Evolutionary conservation across 805 yeast species (phyloP), one percentile per base, ranked within the genome.

Genomic region (Hanseniaspora lachancei): DNA sequence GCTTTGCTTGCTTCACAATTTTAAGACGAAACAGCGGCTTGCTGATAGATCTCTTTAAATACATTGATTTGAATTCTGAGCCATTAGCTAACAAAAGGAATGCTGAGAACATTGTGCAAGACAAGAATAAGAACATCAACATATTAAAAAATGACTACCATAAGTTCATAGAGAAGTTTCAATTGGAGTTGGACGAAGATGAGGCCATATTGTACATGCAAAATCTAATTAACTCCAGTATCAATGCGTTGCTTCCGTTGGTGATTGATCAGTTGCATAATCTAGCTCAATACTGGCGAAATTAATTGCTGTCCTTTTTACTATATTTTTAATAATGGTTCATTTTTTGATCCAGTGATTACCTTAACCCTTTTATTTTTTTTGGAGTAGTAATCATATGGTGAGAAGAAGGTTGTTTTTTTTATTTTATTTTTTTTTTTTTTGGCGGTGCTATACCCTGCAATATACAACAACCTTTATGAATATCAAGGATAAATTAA

Each of bases 261-360:
- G 96, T 95, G 18, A 93, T 93, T 55, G 99, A 93, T 65, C 80
- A 96, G 60, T 71, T 93, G 53, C 99, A 93, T 68, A 88, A 91
- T 69, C 75, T 93, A 66, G 97, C 99, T 0, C 99, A 93, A 66
- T 93, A 93, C 66, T 95, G 98, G 98, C 73, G 98, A 58, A 89
- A 97, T 0, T 91, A 60, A 61, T 35, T 9, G 12, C 23, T 10
- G 23, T 10, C 29, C 20, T 39, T 8, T 39, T 16, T 5, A 27
- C 32, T 24, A 12, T 9, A 12, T 32, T 15, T 12, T 13, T 32
- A 2, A 29, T 9, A 29, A 10, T 32, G 35, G 15, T 15, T 32
- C 27, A 3, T 23, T 20, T 20, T 47, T 20, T 47, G 21, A 39
- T 20, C 21, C 13, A 40, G 13, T 21, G 16, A 20, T n/a, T n/a